Conservation (phyloP, 768 basidiomycete species). For the Mycena rosella region DNA sequence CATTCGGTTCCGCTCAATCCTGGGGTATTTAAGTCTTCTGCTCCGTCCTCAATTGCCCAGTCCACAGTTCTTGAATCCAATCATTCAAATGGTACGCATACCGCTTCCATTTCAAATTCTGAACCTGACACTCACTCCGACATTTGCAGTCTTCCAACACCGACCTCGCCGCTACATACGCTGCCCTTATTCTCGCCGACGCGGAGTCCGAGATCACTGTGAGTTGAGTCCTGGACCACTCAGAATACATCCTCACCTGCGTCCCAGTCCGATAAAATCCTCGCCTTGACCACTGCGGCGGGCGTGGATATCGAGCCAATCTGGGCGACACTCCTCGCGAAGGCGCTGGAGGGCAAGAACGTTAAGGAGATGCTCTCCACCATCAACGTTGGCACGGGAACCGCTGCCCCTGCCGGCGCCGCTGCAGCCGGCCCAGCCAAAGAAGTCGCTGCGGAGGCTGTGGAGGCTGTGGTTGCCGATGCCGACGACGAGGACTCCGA, state of each 20-base stretch:
- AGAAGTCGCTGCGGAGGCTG: constrained; percentile 1
- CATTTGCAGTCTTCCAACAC: constrained; percentile 30
- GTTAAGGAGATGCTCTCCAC: constrained; percentile 83
- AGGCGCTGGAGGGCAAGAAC: constrained; percentile 88
- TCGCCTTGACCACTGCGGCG: constrained; percentile 74
- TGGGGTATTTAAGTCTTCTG: no score
- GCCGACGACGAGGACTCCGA: constrained; percentile 4
- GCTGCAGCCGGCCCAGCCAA: not conserved
- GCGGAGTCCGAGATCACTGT: constrained; percentile 87
- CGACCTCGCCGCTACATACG: constrained; percentile 86
- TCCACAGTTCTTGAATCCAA: not conserved
- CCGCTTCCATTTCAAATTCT: not conserved
- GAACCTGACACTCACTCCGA: not conserved
- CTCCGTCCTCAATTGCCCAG: not conserved
- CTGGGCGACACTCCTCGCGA: constrained; percentile 88
- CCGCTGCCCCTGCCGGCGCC: not conserved
- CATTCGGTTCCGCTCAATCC: no score
- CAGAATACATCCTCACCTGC: no score
- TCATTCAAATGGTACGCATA: not conserved
- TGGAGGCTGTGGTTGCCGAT: not conserved
- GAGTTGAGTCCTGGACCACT: no score
- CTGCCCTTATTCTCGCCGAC: constrained; percentile 88
- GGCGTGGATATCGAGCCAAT: constrained; percentile 81
- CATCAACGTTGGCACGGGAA: constrained; percentile 63
- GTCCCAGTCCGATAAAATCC: constrained; percentile 83